These are phyloP conservation scores for Priceomyces haplophilus DNA, from an alignment of 805 yeast genomes.

Conservation along the genomic window DNA sequence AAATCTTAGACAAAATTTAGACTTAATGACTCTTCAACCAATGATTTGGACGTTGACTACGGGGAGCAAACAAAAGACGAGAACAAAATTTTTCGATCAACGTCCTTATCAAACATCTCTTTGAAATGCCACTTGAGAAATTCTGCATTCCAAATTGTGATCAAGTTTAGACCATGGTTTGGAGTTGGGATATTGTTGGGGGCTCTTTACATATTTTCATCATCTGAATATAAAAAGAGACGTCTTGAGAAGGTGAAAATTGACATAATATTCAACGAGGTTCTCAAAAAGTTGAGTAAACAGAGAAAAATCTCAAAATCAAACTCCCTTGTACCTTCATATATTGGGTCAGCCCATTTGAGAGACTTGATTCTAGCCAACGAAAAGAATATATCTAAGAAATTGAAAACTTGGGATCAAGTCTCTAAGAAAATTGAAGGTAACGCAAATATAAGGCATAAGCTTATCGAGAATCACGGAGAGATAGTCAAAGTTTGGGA, in stretches of 20 bases:
- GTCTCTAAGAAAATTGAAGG: slow-evolving; percentile 57
- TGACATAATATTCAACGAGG: slow-evolving; percentile 45
- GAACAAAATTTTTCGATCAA: slow-evolving; percentile 65
- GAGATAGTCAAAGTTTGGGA: slow-evolving; percentile 88
- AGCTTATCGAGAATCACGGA: slow-evolving; percentile 73
- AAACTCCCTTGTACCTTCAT: slow-evolving; percentile 35
- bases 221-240: slow-evolving; percentile 31
- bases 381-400: slow-evolving; percentile 36
- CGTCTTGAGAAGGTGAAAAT: slow-evolving; percentile 40
- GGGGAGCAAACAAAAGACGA: slow-evolving; percentile 37
- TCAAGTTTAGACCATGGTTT: slow-evolving; percentile 21
- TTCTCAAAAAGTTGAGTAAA: slow-evolving; percentile 47
- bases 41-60: slow-evolving; percentile 33
- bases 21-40: slow-evolving; percentile 17
- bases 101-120: slow-evolving; percentile 63
- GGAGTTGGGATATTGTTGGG: slow-evolving; percentile 14
- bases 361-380: slow-evolving; percentile 57
- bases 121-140: slow-evolving; percentile 55
- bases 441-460: slow-evolving; percentile 61
- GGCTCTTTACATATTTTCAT: slow-evolving; percentile 16
- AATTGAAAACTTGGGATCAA: slow-evolving; percentile 55
- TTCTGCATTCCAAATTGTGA: slow-evolving; percentile 41
- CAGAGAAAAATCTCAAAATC: slow-evolving; percentile 36
- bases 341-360: slow-evolving; percentile 67
- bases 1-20: slow-evolving; percentile 18